A percentile compares a stretch with the other conserved stretches of the same genome.
Evolutionary conservation across 2,329 filamentous ascomycete genomes (phyloP).

Genomic region (Alternaria brassicae): DNA sequence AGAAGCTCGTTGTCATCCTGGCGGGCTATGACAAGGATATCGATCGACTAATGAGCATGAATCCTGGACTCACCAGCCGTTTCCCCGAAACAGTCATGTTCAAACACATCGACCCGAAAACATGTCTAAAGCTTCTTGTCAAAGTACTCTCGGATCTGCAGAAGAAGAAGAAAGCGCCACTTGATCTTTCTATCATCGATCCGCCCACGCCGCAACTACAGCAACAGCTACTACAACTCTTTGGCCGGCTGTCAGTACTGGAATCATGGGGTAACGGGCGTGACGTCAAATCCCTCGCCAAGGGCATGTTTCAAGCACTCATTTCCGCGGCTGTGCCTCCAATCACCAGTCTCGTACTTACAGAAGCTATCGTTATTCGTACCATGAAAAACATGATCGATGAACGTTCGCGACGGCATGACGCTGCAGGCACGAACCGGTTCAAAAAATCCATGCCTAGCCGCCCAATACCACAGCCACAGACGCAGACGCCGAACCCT

Average conservation of each 20-base stretch:
- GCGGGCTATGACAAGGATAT: constrained; percentile 74
- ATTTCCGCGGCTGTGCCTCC: constrained; percentile 33
- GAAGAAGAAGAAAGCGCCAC: constrained; percentile 37
- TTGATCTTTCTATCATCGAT: constrained; percentile 39
- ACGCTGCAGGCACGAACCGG: constrained; percentile 27
- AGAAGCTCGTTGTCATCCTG: constrained; percentile 70
- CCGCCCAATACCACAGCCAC: background rate
- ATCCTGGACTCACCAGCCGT: constrained; percentile 68
- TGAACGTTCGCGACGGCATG: constrained; percentile 39
- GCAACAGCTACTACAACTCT: constrained; percentile 35
- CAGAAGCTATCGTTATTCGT: constrained; percentile 30
- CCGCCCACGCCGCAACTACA: constrained; percentile 23
- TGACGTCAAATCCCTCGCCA: constrained; percentile 65
- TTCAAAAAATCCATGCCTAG: constrained; percentile 9
- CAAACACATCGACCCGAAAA: constrained; percentile 42
- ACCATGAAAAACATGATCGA: constrained; percentile 43
- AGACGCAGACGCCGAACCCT: constrained; percentile 10
- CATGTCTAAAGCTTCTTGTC: constrained; percentile 50
- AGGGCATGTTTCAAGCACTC: constrained; percentile 54
- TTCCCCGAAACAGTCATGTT: constrained; percentile 71
- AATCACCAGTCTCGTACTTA: constrained; percentile 27
- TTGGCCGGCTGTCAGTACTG: constrained; percentile 53
- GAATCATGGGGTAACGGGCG: constrained; percentile 69
- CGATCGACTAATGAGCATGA: constrained; percentile 66
- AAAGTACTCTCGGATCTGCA: constrained; percentile 12